phyloP scores from a whole-genome alignment of 2,329 filamentous ascomycete genomes.

The Pyricularia pennisetigena region DNA sequence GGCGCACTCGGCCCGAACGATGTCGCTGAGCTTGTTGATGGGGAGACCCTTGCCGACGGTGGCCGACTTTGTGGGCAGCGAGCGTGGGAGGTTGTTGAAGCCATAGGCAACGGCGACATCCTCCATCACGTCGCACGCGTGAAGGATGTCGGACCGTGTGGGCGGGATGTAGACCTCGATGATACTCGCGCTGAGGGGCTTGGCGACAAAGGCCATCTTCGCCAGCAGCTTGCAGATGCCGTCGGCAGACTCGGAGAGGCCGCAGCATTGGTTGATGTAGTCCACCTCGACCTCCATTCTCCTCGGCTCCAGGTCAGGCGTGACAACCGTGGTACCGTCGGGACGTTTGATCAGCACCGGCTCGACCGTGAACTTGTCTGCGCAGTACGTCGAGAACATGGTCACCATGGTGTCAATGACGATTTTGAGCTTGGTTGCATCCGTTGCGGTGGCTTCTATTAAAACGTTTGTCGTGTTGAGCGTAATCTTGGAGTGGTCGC shows the following conservation, averaged over 20 bases:
- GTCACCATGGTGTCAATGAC: conserved; percentile 84
- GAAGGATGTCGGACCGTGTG: conserved; percentile 87
- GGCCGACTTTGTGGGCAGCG: conserved; percentile 75
- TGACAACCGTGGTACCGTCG: conserved; percentile 73
- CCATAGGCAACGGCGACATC: conserved; percentile 94
- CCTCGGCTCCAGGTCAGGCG: conserved; percentile 71
- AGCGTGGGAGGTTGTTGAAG: conserved; percentile 88
- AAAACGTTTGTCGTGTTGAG: conserved; percentile 87
- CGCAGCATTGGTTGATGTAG: conserved; percentile 91
- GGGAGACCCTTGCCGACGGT: conserved; percentile 79
- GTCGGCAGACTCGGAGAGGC: conserved; percentile 63
- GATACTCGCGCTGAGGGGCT: conserved; percentile 59
- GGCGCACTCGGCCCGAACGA: conserved; percentile 78
- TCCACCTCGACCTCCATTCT: conserved; percentile 74
- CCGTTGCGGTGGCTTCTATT: conserved; percentile 93
- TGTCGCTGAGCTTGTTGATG: conserved; percentile 92
- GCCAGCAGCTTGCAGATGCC: conserved; percentile 70
- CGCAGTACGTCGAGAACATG: conserved; percentile 93
- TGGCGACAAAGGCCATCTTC: conserved; percentile 82
- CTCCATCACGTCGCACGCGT: conserved; percentile 98
- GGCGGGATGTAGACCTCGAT: conserved; percentile 77
- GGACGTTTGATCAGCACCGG: conserved; percentile 86
- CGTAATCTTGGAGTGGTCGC: conserved; percentile 93
- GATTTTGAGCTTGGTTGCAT: conserved; percentile 92
- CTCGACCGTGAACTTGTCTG: conserved; percentile 84